Evolutionary conservation across 306 rosid species (phyloP), one percentile per base, ranked within the genome.

Genomic region (Adenanthera pavonina): DNA sequence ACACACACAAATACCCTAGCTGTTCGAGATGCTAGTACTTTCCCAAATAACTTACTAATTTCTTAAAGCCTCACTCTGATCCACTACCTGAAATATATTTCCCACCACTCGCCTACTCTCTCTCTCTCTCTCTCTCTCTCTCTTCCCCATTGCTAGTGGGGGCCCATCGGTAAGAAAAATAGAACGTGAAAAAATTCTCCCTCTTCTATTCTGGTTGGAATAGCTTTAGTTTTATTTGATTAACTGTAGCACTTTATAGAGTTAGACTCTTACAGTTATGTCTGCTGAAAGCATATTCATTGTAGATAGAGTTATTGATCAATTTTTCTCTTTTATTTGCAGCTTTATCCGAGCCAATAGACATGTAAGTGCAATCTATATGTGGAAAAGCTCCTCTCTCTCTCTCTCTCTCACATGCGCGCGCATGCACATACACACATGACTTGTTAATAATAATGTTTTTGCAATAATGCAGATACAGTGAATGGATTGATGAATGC

Each of bases 401-500:
- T 74, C 30, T 48, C 0, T 3, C 44, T 66, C 60, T n/a, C 30
- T 1, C 70, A 0, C 46, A 48, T n/a, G n/a, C 16, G 0, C 69
- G 0, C 19, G 33, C 16, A 3, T 25, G 36, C 33, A 56, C 25
- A 9, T 35, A 49, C 12, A 16, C 35, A 19, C 14, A 4, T 4
- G 49, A 76, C 73, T 83, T 15, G 30, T 25, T 25, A 25, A 25
- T 25, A 76, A 49, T 11, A 75, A 76, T 38, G 36, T 78, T 41
- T 6, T 69, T 81, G 78, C 73, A 15, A 64, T 43, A 12, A n/a
- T 87, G 77, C 89, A 95, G 97, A 92, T 94, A 92, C 81, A 94
- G 95, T 0, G 98, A 94, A 88, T 92, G 98, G 98, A 94, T 94
- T 51, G 98, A 94, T 20, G 98, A 94, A 88, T 94, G 98, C 2